Evolutionary conservation across 2,329 filamentous ascomycete species (phyloP).

Genomic region (Ceratocystis variospora): DNA sequence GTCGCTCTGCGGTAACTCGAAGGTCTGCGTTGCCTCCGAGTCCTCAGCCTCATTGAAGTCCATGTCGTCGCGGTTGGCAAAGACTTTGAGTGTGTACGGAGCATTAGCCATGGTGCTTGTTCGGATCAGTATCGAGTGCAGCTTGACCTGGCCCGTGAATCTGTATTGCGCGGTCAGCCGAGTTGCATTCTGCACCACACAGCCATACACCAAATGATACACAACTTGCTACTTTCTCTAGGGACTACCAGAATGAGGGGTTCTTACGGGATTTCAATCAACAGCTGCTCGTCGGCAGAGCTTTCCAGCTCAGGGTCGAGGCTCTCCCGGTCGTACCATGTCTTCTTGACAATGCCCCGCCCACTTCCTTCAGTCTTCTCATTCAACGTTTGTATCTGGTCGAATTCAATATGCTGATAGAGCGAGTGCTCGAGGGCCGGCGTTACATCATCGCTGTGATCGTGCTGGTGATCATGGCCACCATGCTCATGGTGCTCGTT

Average conservation of each 20-base stretch:
- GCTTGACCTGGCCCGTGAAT: constrained; percentile 85
- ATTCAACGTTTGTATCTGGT: constrained; percentile 71
- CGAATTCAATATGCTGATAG: constrained; percentile 85
- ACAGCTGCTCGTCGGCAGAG: constrained; percentile 82
- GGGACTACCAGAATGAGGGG: no score
- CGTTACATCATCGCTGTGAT: constrained; percentile 83
- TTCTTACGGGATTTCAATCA: constrained; percentile 77
- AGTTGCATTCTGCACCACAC: background rate
- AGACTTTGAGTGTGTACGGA: constrained; percentile 73
- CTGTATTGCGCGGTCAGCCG: constrained; percentile 32
- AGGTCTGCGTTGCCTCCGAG: constrained; percentile 54
- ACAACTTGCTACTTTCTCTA: no score
- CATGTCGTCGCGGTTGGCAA: constrained; percentile 72
- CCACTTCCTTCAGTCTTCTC: constrained; percentile 58
- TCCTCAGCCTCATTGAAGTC: constrained; percentile 70
- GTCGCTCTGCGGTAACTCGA: constrained; percentile 63
- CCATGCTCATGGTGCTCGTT: constrained; percentile 37
- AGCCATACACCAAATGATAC: no score
- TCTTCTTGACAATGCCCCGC: constrained; percentile 68
- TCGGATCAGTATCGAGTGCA: constrained; percentile 78
- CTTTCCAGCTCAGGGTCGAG: constrained; percentile 64
- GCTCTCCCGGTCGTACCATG: constrained; percentile 68
- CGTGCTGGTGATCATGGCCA: constrained; percentile 50
- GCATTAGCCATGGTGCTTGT: constrained; percentile 57
- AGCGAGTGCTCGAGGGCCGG: constrained; percentile 82